These are phyloP conservation scores for Thielaviopsis musarum DNA, from an alignment of 2,329 filamentous ascomycete species.

Conservation along the genomic window DNA sequence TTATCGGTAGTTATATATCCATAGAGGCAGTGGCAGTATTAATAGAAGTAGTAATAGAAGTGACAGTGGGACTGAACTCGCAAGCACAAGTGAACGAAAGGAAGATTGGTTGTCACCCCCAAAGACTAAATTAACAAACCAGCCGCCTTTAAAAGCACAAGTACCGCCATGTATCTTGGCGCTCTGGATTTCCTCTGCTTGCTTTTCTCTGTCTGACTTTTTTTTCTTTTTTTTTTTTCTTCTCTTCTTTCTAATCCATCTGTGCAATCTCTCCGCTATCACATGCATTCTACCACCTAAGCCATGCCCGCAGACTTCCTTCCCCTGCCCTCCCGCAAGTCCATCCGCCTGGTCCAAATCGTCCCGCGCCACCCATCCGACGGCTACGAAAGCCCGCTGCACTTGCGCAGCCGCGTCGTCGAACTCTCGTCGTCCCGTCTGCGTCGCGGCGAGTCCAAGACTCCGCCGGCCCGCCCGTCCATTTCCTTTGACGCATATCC, in stretches of 20 bases:
- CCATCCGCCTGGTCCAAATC: conserved; percentile 11
- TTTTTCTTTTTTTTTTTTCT: neutral
- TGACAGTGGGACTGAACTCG: too few species aligned
- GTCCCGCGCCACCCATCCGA: conserved; percentile 5
- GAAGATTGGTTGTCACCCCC: too few species aligned
- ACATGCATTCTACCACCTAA: neutral
- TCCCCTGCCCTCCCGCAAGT: conserved; percentile 8
- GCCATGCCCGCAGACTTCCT: neutral
- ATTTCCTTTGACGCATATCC: conserved; percentile 10
- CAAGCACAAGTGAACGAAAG: too few species aligned
- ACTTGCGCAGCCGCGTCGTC: conserved; percentile 8
- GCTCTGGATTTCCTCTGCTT: neutral
- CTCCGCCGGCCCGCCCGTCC: conserved; percentile 4
- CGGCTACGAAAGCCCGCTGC: conserved; percentile 5
- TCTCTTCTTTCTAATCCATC: neutral
- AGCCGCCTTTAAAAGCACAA: too few species aligned
- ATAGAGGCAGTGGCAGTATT: too few species aligned
- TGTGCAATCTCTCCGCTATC: neutral
- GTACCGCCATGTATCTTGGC: too few species aligned
- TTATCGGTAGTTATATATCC: neutral
- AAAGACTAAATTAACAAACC: too few species aligned
- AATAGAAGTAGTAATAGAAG: too few species aligned
- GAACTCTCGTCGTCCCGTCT: conserved; percentile 10
- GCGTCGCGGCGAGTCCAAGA: conserved; percentile 8
- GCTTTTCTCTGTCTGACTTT: neutral